Percentiles rank a stretch among this genome's conserved stretches.
Conservation (phyloP, 768 basidiomycete species). For the Boletus speciosus region DNA sequence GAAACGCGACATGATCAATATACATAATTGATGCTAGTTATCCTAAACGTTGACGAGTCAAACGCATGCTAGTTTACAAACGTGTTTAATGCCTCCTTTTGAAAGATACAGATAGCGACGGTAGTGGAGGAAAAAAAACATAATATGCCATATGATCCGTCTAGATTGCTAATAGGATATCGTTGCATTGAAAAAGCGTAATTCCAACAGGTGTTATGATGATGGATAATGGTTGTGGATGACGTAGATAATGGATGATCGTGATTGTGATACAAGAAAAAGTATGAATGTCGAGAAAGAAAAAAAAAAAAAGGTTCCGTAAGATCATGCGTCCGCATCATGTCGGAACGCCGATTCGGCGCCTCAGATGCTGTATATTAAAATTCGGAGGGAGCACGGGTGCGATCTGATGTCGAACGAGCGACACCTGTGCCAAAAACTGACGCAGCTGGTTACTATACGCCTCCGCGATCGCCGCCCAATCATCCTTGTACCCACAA, state of each 20-base stretch:
- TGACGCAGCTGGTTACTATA: constrained; percentile 30
- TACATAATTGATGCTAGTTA: background rate
- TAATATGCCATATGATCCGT: constrained; percentile 1
- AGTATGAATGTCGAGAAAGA: background rate
- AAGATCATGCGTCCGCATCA: constrained; percentile 5
- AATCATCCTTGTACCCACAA: constrained; percentile 27
- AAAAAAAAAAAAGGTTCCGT: no score
- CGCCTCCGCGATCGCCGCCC: constrained; percentile 29
- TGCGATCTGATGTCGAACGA: constrained; percentile 29
- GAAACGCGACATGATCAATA: background rate
- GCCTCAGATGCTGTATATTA: constrained; percentile 31
- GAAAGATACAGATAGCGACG: background rate
- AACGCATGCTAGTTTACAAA: constrained; percentile 10
- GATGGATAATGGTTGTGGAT: background rate
- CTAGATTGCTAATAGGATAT: constrained; percentile 13
- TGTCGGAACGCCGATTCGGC: constrained; percentile 22
- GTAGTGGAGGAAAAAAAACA: background rate
- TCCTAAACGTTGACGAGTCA: background rate
- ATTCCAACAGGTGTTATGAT: background rate
- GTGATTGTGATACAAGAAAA: background rate
- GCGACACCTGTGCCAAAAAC: constrained; percentile 30
- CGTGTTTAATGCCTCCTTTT: background rate
- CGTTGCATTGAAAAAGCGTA: background rate
- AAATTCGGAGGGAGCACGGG: constrained; percentile 32
- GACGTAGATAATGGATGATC: background rate